Evolutionary conservation across 768 basidiomycete species (phyloP).

Genomic region (Naganishia randhawae): DNA sequence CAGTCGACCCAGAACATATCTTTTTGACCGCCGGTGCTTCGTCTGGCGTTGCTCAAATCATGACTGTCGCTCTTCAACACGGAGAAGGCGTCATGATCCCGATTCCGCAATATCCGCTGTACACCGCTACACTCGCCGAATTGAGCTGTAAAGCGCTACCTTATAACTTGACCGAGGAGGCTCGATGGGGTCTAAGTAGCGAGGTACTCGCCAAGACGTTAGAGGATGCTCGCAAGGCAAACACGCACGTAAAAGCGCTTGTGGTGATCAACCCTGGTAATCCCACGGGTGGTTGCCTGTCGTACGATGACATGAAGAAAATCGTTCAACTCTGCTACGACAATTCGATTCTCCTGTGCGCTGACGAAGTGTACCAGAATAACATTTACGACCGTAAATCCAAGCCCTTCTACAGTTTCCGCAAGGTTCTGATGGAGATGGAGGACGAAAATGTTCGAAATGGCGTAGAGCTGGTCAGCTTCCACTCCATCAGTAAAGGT

Average conservation of each 20-base stretch:
- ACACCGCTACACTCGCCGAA: constrained; percentile 89
- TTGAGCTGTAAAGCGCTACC: constrained; percentile 74
- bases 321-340: constrained; percentile 82
- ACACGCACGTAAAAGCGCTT: constrained; percentile 69
- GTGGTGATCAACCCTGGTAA: constrained; percentile 99
- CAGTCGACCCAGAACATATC: constrained; percentile 75
- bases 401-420: constrained; percentile 88
- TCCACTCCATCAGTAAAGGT: constrained; percentile 97
- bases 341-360: constrained; percentile 79
- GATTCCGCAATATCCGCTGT: constrained; percentile 96
- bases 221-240: constrained; percentile 61
- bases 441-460: constrained; percentile 55
- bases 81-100: constrained; percentile 62
- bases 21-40: constrained; percentile 95
- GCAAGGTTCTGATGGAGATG: constrained; percentile 70
- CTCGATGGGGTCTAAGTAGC: constrained; percentile 77
- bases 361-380: constrained; percentile 97
- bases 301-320: constrained; percentile 64
- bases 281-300: constrained; percentile 84
- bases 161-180: constrained; percentile 79
- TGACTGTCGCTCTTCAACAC: constrained; percentile 42
- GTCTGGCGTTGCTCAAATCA: constrained; percentile 69
- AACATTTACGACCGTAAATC: constrained; percentile 69
- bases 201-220: constrained; percentile 65
- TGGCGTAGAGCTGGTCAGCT: constrained; percentile 74